phyloP scores from a whole-genome alignment of 2,329 filamentous ascomycete genomes.

The Rhynchosporium agropyri region DNA sequence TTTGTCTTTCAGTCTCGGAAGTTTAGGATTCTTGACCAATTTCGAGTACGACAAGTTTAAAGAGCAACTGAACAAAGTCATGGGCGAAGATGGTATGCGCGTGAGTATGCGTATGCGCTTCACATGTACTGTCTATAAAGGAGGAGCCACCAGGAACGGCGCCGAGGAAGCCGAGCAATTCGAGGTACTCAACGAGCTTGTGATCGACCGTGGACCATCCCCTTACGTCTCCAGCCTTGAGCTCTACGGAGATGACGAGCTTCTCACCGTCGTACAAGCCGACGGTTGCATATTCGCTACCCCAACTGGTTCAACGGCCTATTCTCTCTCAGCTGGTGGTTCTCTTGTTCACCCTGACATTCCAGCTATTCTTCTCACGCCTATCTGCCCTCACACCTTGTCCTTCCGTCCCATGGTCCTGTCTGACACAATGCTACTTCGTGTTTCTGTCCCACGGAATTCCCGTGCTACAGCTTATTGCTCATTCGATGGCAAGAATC shows the following conservation, averaged over 20 bases:
- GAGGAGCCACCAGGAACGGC: constrained; percentile 60
- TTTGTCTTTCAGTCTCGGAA: constrained; percentile 81
- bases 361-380: constrained; percentile 92
- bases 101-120: constrained; percentile 98
- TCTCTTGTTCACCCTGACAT: constrained; percentile 96
- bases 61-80: constrained; percentile 81
- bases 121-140: constrained; percentile 93
- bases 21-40: constrained; percentile 84
- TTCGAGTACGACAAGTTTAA: constrained; percentile 90
- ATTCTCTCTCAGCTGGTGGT: constrained; percentile 92
- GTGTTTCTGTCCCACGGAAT: constrained; percentile 80
- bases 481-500: constrained; percentile 95
- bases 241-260: constrained; percentile 91
- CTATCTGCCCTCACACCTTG: constrained; percentile 95
- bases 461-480: constrained; percentile 95
- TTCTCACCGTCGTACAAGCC: constrained; percentile 92
- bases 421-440: constrained; percentile 89
- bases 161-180: constrained; percentile 92
- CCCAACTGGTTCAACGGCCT: constrained; percentile 91
- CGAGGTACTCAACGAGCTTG: constrained; percentile 96
- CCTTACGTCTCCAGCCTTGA: constrained; percentile 97
- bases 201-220: constrained; percentile 95
- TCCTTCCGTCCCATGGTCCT: constrained; percentile 98
- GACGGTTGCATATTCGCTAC: constrained; percentile 98
- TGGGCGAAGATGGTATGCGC: constrained; percentile 94